Base-by-base conservation (phyloP, 208 protist genomes). In the Porcisia hertigi region DNA sequence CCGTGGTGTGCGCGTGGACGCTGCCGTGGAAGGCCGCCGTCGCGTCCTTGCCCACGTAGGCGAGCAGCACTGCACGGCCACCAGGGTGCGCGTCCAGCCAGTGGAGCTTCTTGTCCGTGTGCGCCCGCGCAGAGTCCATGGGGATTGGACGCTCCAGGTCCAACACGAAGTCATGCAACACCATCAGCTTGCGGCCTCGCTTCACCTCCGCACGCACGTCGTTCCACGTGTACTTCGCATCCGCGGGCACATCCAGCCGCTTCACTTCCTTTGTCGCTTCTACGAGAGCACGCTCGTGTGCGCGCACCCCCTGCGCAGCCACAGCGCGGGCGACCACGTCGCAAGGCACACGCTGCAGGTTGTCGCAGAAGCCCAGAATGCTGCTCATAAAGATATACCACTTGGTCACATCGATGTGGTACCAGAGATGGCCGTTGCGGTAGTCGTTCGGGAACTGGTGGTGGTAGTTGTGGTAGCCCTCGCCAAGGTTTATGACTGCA, bases 401-500 rank as follows among this genome's bases (percentile, higher is more conserved):
- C 78, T 96, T 96, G 39, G 92, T 95, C 30, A 91, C 85, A 82
- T 98, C 92, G 71, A 90, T 95, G 76, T 96, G 88, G 75, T 87
- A 87, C 81, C 78, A 90, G 62, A 83, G 82, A 75, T 95, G 81
- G 67, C 91, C 92, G 81, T 95, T 96, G 65, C 92, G 86, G 82
- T 97, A 98, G 82, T 96, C 93, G 66, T 92, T 83, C 30, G 93
- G 84, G 83, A 97, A 98, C 67, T 93, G 89, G 79, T 98, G 95
- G 77, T 98, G 95, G 84, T 91, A 97, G 84, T 98, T 96, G 87
- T 98, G 92, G 86, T 94, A 97, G 54, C 94, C 94, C 85, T 98
- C 94, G 43, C 92, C 92, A 70, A 96, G 88, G 30, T 93, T 90
- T 60, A 92, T 65, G 43, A 97, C 71, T 23, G 90, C 85, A 47